These are phyloP conservation scores for Lachnellula suecica DNA, from an alignment of 2,329 filamentous ascomycete species.

Conservation along the genomic window DNA sequence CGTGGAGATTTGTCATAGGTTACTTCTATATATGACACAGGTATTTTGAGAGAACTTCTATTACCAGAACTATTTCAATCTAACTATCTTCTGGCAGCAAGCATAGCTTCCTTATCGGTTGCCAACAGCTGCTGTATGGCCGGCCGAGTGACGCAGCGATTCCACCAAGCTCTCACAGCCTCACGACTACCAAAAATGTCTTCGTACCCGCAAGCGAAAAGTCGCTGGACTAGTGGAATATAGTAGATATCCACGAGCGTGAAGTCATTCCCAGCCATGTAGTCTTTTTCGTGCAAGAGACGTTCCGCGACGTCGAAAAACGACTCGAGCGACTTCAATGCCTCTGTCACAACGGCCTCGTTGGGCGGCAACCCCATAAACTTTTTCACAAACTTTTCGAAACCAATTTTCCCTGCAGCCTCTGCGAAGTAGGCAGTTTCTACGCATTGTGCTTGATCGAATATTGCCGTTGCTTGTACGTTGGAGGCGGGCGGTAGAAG, in stretches of 20 bases:
- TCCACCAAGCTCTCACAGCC: conserved; percentile 42
- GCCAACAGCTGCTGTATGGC: conserved; percentile 38
- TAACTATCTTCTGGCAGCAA: conserved; percentile 26
- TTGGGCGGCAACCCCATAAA: conserved; percentile 42
- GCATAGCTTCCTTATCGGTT: conserved; percentile 35
- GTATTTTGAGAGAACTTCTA: too few species aligned
- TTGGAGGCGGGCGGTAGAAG: conserved; percentile 41
- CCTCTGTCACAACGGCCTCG: conserved; percentile 39
- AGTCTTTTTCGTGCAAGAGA: conserved; percentile 38
- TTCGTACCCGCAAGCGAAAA: conserved; percentile 40
- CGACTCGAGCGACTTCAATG: conserved; percentile 37
- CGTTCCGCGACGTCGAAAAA: conserved; percentile 45
- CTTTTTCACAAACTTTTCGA: conserved; percentile 46
- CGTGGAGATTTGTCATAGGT: too few species aligned
- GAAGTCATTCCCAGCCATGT: conserved; percentile 45
- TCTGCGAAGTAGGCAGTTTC: conserved; percentile 45
- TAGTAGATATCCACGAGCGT: conserved; percentile 48
- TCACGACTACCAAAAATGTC: conserved; percentile 37
- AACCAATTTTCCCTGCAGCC: conserved; percentile 41
- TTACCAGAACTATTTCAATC: conserved; percentile 15
- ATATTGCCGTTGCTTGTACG: conserved; percentile 40
- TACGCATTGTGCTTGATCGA: conserved; percentile 42
- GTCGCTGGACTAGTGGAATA: conserved; percentile 42
- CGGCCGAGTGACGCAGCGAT: conserved; percentile 37
- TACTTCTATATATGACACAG: too few species aligned